These are phyloP conservation scores for Chlamydomonas urium DNA, from an alignment of 139 green algal species.

Conservation along the genomic window DNA sequence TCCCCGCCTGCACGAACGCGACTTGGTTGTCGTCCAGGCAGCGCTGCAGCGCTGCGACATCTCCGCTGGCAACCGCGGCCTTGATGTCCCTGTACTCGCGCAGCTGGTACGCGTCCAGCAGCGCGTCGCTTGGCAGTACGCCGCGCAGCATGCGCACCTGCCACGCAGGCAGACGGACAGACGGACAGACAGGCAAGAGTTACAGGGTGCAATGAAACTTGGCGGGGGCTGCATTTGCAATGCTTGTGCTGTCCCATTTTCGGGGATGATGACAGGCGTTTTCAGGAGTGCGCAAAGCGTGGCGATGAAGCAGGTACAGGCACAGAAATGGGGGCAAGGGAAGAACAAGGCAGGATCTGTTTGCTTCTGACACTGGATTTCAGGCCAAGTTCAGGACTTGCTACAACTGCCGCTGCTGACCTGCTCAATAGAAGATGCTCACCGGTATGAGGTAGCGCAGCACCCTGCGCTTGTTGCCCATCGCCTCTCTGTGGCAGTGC, in stretches of 20 bases:
- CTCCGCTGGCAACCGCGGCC: constrained; percentile 20
- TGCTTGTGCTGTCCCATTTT: no score
- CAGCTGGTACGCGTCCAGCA: constrained; percentile 29
- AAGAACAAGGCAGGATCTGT: no score
- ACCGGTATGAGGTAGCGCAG: constrained; percentile 43
- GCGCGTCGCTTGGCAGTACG: constrained; percentile 25
- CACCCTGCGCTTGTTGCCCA: constrained; percentile 28
- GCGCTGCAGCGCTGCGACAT: constrained; percentile 32
- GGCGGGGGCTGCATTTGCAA: no score
- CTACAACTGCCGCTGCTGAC: no score
- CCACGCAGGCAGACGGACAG: no score
- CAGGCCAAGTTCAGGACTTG: no score
- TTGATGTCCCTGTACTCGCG: constrained; percentile 32
- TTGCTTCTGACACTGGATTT: no score
- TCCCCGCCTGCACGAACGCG: constrained; percentile 21
- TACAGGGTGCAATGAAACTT: not conserved
- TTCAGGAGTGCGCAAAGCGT: no score
- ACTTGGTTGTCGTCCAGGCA: constrained; percentile 19
- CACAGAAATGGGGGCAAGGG: no score
- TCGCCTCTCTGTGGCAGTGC: constrained; percentile 20
- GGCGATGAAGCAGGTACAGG: no score
- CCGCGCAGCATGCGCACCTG: constrained; percentile 44
- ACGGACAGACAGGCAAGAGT: not conserved
- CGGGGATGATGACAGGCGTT: no score
- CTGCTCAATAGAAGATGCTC: no score